phyloP scores from a whole-genome alignment of 139 green algal genomes.

The Pedinophyceae sp. region DNA sequence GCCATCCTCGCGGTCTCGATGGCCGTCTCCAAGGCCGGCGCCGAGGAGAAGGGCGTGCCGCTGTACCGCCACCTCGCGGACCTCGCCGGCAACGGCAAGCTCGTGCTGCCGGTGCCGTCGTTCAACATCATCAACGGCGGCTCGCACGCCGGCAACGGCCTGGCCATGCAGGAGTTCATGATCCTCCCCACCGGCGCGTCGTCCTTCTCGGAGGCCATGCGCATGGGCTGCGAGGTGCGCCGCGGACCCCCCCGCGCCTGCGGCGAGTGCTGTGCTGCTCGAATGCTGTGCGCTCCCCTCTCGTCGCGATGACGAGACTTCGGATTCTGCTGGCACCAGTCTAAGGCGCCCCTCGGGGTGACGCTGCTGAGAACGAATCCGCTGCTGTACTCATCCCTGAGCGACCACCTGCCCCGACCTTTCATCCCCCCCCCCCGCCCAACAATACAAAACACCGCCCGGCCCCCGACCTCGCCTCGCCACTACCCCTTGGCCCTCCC shows the following conservation, averaged over 20 bases:
- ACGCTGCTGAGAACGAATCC: too few relatives aligned
- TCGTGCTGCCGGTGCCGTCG: constrained; percentile 88
- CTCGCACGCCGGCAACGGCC: constrained; percentile 88
- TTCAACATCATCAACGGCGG: constrained; percentile 99
- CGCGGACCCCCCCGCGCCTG: neutral
- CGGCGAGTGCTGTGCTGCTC: too few relatives aligned
- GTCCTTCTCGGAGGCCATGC: constrained; percentile 87
- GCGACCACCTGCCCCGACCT: neutral
- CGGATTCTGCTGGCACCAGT: too few relatives aligned
- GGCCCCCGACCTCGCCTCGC: too few relatives aligned
- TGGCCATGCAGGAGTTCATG: constrained; percentile 99
- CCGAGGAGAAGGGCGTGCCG: constrained; percentile 82
- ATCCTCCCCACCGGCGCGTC: constrained; percentile 77
- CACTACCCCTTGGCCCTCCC: too few relatives aligned
- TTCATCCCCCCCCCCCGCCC: neutral
- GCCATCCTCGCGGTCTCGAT: constrained; percentile 97
- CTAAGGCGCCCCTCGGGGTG: too few relatives aligned
- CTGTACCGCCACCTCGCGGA: constrained; percentile 90
- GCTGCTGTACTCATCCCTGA: too few relatives aligned
- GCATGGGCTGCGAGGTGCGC: constrained; percentile 60
- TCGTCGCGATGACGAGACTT: too few relatives aligned
- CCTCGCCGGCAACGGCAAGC: constrained; percentile 82
- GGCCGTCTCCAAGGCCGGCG: constrained; percentile 78
- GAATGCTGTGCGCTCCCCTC: too few relatives aligned
- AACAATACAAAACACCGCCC: too few relatives aligned